phyloP scores from a whole-genome alignment of 2,329 filamentous ascomycete genomes.

The Ceratocystis diversiconidia region DNA sequence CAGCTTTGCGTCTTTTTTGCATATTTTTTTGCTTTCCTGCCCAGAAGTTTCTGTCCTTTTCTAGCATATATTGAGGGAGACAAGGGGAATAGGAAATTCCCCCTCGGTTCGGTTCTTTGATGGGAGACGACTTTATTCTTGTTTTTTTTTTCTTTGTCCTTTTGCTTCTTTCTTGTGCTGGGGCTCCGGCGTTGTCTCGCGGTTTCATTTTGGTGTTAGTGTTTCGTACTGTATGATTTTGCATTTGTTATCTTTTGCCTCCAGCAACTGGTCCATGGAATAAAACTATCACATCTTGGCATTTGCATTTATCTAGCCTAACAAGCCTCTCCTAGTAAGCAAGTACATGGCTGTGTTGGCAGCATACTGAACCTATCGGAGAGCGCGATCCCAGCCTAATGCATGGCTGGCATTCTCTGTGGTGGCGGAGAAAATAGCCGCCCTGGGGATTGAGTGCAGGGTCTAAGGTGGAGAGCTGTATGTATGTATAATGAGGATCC shows the following conservation, averaged over 20 bases:
- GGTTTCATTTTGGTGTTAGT: constrained; percentile 3
- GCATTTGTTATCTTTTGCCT: not conserved
- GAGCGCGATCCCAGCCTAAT: not conserved
- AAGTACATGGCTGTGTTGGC: not conserved
- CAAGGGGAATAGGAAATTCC: not conserved
- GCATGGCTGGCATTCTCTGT: not conserved
- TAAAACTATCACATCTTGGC: not conserved
- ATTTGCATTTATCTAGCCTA: not conserved
- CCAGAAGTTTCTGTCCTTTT: not conserved
- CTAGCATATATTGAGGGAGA: not conserved
- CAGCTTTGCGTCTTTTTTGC: not conserved
- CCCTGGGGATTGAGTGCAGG: not conserved
- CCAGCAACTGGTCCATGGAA: not conserved
- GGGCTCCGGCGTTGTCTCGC: not conserved
- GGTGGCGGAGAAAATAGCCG: not conserved
- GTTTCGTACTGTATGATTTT: not conserved
- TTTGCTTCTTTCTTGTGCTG: not conserved
- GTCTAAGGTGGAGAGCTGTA: not conserved
- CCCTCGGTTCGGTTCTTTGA: not conserved
- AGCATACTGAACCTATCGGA: not conserved
- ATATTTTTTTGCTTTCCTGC: not conserved
- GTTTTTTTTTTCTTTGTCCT: not conserved
- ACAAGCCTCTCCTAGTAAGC: not conserved
- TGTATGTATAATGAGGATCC: not conserved
- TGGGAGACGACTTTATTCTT: not conserved